Evolutionary conservation across 2,329 filamentous ascomycete species (phyloP).

Genomic region (Colletotrichum higginsianum): DNA sequence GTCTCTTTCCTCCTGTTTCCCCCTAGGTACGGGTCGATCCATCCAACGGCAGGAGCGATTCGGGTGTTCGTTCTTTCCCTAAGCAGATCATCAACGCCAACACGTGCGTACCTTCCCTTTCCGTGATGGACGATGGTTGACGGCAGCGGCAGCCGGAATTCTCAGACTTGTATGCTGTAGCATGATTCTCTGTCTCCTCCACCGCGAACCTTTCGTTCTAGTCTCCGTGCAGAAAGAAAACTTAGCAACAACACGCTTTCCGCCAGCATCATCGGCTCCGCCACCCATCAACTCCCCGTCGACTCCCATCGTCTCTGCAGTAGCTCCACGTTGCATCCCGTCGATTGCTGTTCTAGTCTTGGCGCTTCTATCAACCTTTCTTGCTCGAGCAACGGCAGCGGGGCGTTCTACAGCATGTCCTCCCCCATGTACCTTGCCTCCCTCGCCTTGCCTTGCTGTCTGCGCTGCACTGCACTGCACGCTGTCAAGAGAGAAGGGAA

Average conservation of each 20-base stretch:
- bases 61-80: not conserved
- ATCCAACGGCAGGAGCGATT: too few relatives aligned
- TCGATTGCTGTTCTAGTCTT: not conserved
- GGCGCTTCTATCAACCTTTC: conserved; percentile 7
- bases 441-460: not conserved
- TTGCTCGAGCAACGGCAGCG: conserved; percentile 18
- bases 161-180: not conserved
- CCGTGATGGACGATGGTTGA: not conserved
- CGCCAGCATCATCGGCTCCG: not conserved
- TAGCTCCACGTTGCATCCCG: conserved; percentile 13
- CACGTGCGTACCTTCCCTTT: not conserved
- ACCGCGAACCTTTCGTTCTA: not conserved
- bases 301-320: not conserved
- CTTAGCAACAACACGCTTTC: not conserved
- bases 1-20: too few relatives aligned
- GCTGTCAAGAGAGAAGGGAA: conserved; percentile 15
- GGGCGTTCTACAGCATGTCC: conserved; percentile 7
- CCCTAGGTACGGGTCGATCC: too few relatives aligned
- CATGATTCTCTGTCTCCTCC: too few relatives aligned
- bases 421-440: conserved; percentile 32
- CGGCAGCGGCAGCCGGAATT: not conserved
- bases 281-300: too few relatives aligned
- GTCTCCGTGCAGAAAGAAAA: not conserved
- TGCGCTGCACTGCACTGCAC: conserved; percentile 16
- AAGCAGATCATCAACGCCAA: not conserved